These are phyloP conservation scores for Chlorencoelia australis DNA, from an alignment of 2,329 filamentous ascomycete genomes.

Conservation along the genomic window DNA sequence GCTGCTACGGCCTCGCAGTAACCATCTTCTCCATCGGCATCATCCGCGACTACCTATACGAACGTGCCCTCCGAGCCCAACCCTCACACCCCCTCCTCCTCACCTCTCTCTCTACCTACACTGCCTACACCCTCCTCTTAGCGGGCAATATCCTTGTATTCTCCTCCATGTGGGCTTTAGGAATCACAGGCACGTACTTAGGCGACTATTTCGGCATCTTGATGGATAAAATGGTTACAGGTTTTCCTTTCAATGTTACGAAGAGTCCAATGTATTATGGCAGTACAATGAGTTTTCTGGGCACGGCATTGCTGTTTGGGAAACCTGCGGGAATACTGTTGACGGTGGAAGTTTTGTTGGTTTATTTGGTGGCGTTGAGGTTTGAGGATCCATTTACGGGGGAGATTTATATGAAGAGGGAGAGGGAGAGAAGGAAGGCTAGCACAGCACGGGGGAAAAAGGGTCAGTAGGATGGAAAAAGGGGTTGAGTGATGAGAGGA, in stretches of 20 bases:
- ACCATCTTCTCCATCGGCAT: constrained; percentile 90
- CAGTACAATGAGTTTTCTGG: constrained; percentile 84
- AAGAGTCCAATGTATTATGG: constrained; percentile 95
- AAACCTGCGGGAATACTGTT: constrained; percentile 79
- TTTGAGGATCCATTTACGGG: constrained; percentile 94
- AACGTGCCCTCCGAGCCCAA: constrained; percentile 65
- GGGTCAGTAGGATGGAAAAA: constrained; percentile 11
- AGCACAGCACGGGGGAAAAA: constrained; percentile 23
- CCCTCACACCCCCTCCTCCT: constrained; percentile 67
- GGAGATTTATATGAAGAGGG: constrained; percentile 83
- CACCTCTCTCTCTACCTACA: constrained; percentile 45
- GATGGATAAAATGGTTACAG: constrained; percentile 89
- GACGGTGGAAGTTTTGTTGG: constrained; percentile 61
- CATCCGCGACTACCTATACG: constrained; percentile 79
- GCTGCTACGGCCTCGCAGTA: constrained; percentile 81
- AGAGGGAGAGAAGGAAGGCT: constrained; percentile 44
- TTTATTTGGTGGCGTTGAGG: constrained; percentile 71
- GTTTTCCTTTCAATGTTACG: constrained; percentile 91
- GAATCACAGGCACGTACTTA: constrained; percentile 90
- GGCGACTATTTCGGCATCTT: constrained; percentile 98
- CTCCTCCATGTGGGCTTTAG: constrained; percentile 82
- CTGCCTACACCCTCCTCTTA: constrained; percentile 62
- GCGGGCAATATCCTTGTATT: constrained; percentile 77
- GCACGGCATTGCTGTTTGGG: constrained; percentile 72
- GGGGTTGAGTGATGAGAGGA: background rate